phyloP scores from a whole-genome alignment of 2,329 filamentous ascomycete genomes.

The Metarhizium anisopliae region DNA sequence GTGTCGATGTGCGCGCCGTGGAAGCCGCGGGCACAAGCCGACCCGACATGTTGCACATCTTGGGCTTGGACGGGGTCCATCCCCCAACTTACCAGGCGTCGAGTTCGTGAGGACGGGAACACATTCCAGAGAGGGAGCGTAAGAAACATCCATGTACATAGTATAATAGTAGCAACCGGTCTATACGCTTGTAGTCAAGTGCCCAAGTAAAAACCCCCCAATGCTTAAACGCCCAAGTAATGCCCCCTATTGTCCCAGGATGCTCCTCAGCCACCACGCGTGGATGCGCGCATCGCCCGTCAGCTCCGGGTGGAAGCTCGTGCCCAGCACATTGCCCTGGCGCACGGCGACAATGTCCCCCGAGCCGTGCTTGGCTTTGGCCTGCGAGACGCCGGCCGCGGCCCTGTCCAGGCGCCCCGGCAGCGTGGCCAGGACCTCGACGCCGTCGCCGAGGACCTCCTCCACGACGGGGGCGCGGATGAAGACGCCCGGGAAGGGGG shows the following conservation, averaged over 20 bases:
- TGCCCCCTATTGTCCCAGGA: conserved; percentile 41
- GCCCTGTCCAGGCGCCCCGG: conserved; percentile 30
- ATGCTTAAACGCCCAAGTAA: not conserved
- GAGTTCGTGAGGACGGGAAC: too few species aligned
- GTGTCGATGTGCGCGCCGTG: conserved; percentile 9
- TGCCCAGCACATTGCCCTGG: conserved; percentile 88
- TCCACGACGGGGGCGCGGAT: conserved; percentile 93
- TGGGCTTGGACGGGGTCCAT: conserved; percentile 11
- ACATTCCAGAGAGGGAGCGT: too few species aligned
- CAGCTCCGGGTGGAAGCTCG: conserved; percentile 91
- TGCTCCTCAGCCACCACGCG: conserved; percentile 68
- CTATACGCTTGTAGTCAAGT: too few species aligned
- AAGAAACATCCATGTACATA: too few species aligned
- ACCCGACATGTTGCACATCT: conserved; percentile 15
- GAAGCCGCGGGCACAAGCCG: conserved; percentile 3
- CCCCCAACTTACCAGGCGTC: not conserved
- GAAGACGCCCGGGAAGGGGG: conserved; percentile 70
- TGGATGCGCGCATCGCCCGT: conserved; percentile 85
- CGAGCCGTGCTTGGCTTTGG: conserved; percentile 30
- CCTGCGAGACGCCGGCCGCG: conserved; percentile 27
- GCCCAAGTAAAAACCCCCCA: too few species aligned
- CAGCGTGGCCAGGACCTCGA: conserved; percentile 44
- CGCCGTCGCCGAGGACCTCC: conserved; percentile 48
- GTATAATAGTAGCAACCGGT: too few species aligned
- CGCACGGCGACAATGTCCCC: conserved; percentile 81